Conservation (phyloP, 441 rosid genomes). For the Croton setiger region DNA sequence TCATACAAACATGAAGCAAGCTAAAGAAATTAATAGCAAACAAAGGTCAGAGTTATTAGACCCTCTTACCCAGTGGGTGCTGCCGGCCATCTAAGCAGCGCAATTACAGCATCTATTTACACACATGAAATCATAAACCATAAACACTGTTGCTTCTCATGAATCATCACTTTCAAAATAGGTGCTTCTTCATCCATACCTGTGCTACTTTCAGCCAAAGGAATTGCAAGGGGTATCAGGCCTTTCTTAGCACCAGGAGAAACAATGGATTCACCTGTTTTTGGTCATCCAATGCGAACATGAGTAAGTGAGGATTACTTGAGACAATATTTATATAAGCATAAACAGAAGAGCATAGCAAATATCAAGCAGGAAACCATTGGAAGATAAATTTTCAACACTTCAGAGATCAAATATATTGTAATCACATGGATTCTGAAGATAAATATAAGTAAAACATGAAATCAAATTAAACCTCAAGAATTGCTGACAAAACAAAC, state of each 20-base stretch:
- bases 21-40: constrained; percentile 13
- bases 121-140: constrained; percentile 21
- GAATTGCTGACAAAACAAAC: constrained; percentile 1
- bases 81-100: constrained; percentile 87
- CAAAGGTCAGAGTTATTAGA: background rate
- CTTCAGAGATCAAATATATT: background rate
- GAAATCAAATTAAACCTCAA: background rate
- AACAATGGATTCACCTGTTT: constrained; percentile 56
- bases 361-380: background rate
- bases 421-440: background rate
- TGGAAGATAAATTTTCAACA: background rate
- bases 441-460: background rate
- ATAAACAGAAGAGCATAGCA: background rate
- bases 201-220: constrained; percentile 52
- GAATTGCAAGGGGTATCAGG: constrained; percentile 74
- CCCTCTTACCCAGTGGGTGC: constrained; percentile 63
- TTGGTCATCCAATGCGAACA: constrained; percentile 8
- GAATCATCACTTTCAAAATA: constrained; percentile 10
- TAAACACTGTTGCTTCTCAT: constrained; percentile 18
- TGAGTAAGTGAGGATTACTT: background rate
- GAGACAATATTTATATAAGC: background rate
- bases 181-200: constrained; percentile 36
- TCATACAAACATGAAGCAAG: constrained; percentile 19
- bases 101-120: constrained; percentile 51
- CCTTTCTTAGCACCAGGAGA: constrained; percentile 82